Evolutionary conservation across 139 green algal species (phyloP).

Genomic region (Chlamydomonas asymmetrica): DNA sequence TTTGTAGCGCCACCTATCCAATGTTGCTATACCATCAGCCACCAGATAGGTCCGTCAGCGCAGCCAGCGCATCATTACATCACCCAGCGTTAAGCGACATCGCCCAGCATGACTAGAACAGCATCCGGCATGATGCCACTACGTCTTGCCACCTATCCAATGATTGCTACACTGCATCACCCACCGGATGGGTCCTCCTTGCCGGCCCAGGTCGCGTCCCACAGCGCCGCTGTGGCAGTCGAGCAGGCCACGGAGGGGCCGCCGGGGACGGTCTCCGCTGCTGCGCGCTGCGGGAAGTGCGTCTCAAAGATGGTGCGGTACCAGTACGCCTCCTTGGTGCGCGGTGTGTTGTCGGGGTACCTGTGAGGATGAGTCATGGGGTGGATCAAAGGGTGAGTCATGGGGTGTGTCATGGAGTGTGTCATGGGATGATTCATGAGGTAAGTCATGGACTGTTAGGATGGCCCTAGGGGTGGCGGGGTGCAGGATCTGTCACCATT

Average conservation of each 20-base stretch:
- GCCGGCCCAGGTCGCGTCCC: constrained; percentile 59
- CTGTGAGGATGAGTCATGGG: constrained; percentile 5
- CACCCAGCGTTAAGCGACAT: background rate
- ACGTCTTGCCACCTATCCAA: background rate
- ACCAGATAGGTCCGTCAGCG: background rate
- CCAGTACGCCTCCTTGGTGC: constrained; percentile 92
- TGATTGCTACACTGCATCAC: background rate
- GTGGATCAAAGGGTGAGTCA: no score
- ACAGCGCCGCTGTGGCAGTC: constrained; percentile 57
- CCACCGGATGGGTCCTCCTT: constrained; percentile 52
- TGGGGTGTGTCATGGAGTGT: no score
- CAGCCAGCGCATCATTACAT: background rate
- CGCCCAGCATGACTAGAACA: no score
- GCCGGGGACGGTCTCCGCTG: constrained; percentile 39
- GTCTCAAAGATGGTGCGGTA: constrained; percentile 89
- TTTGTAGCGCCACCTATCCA: background rate
- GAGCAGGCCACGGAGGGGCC: constrained; percentile 61
- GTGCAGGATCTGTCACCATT: no score
- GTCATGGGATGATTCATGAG: no score
- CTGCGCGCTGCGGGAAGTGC: constrained; percentile 75
- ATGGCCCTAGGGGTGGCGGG: no score
- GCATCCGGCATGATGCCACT: no score
- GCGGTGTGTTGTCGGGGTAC: constrained; percentile 87
- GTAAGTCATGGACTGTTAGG: no score
- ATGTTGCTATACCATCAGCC: background rate